phyloP scores from a whole-genome alignment of 306 rosid species.

The Inga oerstediana region DNA sequence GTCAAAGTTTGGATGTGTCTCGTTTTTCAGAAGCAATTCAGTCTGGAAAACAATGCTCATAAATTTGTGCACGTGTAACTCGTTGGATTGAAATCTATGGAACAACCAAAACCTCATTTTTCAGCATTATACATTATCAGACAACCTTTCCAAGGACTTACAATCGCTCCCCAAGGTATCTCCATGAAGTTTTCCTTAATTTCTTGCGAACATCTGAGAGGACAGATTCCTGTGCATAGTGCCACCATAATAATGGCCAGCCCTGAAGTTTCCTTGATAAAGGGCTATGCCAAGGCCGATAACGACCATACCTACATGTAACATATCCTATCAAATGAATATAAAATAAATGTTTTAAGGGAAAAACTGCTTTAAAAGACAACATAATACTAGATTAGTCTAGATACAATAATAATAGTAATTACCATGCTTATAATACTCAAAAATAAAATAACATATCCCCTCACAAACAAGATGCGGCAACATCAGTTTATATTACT shows the following conservation, averaged over 20 bases:
- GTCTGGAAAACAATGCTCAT: neutral
- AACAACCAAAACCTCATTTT: neutral
- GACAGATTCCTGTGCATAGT: slow-evolving; percentile 85
- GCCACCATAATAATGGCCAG: slow-evolving; percentile 94
- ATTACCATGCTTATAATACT: neutral
- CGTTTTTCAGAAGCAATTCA: neutral
- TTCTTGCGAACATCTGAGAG: slow-evolving; percentile 81
- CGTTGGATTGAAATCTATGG: neutral
- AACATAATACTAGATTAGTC: slow-evolving; percentile 12
- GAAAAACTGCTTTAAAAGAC: neutral
- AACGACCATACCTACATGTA: slow-evolving; percentile 79
- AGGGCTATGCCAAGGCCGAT: slow-evolving; percentile 84
- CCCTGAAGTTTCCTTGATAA: slow-evolving; percentile 59
- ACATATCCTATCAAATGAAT: slow-evolving; percentile 28
- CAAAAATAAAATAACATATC: neutral
- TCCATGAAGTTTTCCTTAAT: slow-evolving; percentile 87
- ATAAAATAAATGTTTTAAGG: neutral
- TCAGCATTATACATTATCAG: neutral
- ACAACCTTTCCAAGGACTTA: slow-evolving; percentile 45
- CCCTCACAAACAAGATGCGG: neutral
- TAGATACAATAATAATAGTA: slow-evolving; percentile 15
- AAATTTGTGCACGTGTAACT: neutral
- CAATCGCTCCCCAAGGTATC: slow-evolving; percentile 84
- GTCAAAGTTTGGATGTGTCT: neutral
- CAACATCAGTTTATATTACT: neutral